Percentiles rank a stretch among this genome's conserved stretches.
phyloP scores from a whole-genome alignment of 768 basidiomycete genomes.

The Galerina marginata region DNA sequence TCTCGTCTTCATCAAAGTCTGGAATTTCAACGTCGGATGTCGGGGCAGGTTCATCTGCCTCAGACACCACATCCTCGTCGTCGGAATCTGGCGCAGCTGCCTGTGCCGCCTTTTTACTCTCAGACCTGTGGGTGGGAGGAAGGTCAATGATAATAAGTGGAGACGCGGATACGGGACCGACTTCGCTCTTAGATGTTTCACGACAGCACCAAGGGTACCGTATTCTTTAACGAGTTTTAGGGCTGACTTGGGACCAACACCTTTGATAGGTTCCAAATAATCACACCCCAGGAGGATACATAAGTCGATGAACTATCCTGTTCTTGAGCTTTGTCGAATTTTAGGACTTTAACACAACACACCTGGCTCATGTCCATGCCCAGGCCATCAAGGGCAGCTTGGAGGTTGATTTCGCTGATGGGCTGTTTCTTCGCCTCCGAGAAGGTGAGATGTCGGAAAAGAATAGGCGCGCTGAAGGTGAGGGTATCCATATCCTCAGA shows the following conservation, averaged over 20 bases:
- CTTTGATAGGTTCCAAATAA: conserved; percentile 98
- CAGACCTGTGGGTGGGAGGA: conserved; percentile 38
- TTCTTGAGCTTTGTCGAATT: background rate
- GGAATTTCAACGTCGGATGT: conserved; percentile 52
- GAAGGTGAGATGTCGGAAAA: conserved; percentile 96
- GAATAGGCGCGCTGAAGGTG: conserved; percentile 90
- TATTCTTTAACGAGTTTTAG: conserved; percentile 90
- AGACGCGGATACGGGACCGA: conserved; percentile 32
- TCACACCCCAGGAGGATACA: conserved; percentile 98
- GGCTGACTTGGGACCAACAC: conserved; percentile 94
- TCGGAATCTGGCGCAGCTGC: conserved; percentile 31
- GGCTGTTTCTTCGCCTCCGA: conserved; percentile 97
- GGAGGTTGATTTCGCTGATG: conserved; percentile 89
- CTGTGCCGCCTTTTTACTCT: conserved; percentile 43
- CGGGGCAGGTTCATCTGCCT: conserved; percentile 45
- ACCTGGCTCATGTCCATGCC: conserved; percentile 94
- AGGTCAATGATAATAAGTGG: background rate
- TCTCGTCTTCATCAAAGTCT: conserved; percentile 31
- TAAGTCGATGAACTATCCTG: conserved; percentile 86
- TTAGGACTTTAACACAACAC: background rate
- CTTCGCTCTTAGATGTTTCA: conserved; percentile 83
- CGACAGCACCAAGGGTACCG: conserved; percentile 69
- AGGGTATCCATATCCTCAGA: conserved; percentile 99
- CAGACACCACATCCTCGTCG: conserved; percentile 31
- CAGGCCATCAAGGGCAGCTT: conserved; percentile 84